phyloP scores from a whole-genome alignment of 768 basidiomycete species.

The Leucosporidium yakuticum region DNA sequence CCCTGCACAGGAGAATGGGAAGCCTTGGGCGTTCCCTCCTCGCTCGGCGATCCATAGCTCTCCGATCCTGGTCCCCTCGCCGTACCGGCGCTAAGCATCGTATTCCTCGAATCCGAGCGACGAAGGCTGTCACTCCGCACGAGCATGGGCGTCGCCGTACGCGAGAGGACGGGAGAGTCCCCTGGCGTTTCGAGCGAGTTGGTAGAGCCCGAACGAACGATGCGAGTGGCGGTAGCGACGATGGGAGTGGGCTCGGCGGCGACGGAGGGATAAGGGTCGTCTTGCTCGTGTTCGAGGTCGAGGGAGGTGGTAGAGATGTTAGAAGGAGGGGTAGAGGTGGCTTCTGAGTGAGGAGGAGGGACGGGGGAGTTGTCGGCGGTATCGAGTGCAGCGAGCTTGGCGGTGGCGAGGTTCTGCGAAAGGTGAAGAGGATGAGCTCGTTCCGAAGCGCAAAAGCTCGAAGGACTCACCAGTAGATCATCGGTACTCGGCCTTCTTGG shows the following conservation, averaged over 20 bases:
- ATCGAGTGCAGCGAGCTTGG: conserved; percentile 18
- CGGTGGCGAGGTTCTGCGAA: conserved; percentile 20
- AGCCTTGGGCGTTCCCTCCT: neutral
- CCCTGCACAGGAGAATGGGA: neutral
- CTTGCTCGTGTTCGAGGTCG: neutral
- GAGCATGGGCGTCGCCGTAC: neutral
- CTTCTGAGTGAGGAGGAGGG: neutral
- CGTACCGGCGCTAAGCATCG: neutral
- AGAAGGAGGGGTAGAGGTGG: neutral
- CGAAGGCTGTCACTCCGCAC: conserved; percentile 1
- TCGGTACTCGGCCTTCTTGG: conserved; percentile 29
- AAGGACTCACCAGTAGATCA: conserved; percentile 23
- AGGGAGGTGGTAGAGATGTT: neutral
- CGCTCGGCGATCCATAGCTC: too few relatives aligned
- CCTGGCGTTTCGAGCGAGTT: conserved; percentile 6
- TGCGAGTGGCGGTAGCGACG: conserved; percentile 14
- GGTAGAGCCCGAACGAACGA: conserved; percentile 7
- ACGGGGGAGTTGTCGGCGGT: conserved; percentile 10
- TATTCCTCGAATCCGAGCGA: neutral
- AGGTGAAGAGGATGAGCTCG: neutral
- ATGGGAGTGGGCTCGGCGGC: neutral
- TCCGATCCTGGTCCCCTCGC: too few relatives aligned
- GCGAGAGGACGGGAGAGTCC: too few relatives aligned
- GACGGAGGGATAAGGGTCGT: neutral
- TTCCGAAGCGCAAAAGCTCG: fast-evolving